Percentiles rank a stretch among this genome's conserved stretches.
Conservation (phyloP, 768 basidiomycete genomes). For the Hericium alpestre region DNA sequence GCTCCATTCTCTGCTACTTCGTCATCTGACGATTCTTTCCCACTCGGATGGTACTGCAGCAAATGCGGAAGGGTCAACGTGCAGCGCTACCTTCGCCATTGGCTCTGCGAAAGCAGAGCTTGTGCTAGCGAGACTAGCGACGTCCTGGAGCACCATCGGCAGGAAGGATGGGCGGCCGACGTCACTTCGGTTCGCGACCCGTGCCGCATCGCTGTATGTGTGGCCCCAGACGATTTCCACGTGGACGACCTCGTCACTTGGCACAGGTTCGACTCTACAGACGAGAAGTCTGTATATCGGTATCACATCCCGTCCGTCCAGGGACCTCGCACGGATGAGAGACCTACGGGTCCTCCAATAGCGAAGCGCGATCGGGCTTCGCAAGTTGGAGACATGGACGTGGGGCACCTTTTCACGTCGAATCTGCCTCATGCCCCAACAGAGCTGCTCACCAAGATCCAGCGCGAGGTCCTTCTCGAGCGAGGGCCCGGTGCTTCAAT, state of each 20-base stretch:
- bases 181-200: slow-evolving; percentile 4
- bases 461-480: slow-evolving; percentile 9
- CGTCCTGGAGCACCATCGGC: neutral
- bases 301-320: neutral
- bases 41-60: slow-evolving; percentile 8
- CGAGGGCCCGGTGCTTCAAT: slow-evolving; percentile 1
- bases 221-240: neutral
- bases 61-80: slow-evolving; percentile 10
- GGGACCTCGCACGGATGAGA: neutral
- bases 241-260: neutral
- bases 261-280: neutral
- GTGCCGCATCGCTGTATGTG: neutral
- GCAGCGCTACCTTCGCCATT: slow-evolving; percentile 11
- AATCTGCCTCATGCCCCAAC: slow-evolving; percentile 4
- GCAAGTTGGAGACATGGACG: neutral
- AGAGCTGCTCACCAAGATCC: slow-evolving; percentile 7
- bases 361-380: neutral
- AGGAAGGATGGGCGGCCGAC: slow-evolving; percentile 9
- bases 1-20: slow-evolving; percentile 9
- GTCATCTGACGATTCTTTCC: slow-evolving; percentile 5
- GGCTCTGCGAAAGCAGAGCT: neutral
- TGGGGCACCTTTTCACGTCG: slow-evolving; percentile 11
- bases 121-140: neutral
- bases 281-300: neutral
- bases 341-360: neutral